Percentiles rank a stretch among this genome's conserved stretches.
These are phyloP conservation scores for Scleroderma bovista DNA, from an alignment of 768 basidiomycete genomes.

Conservation along the genomic window DNA sequence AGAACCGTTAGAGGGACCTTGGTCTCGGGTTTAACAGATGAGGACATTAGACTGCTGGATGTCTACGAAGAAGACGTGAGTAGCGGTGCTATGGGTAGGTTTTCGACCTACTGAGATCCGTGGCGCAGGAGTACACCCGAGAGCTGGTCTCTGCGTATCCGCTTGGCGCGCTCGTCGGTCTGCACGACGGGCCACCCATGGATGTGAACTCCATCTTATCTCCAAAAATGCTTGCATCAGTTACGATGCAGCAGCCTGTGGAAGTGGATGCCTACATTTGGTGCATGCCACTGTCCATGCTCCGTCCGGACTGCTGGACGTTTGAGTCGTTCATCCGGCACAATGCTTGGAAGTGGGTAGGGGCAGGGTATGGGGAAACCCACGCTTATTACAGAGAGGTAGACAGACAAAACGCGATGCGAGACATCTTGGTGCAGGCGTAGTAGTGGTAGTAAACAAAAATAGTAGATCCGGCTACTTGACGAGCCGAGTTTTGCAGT, in stretches of 20 bases:
- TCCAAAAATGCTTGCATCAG: no score
- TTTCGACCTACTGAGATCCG: not conserved
- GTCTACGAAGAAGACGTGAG: slow-evolving; percentile 76
- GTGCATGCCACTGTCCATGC: slow-evolving; percentile 31
- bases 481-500: no score
- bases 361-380: no score
- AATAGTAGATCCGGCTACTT: no score
- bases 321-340: slow-evolving; percentile 76
- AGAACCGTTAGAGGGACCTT: slow-evolving; percentile 72
- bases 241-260: slow-evolving; percentile 28
- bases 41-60: slow-evolving; percentile 69
- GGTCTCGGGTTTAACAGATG: slow-evolving; percentile 61
- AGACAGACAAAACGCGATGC: no score
- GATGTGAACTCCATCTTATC: no score
- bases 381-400: no score
- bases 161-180: slow-evolving; percentile 38
- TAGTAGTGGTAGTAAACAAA: no score
- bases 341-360: slow-evolving; percentile 78
- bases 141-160: slow-evolving; percentile 49
- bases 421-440: no score
- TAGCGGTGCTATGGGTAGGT: slow-evolving; percentile 2
- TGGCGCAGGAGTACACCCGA: slow-evolving; percentile 65
- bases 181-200: slow-evolving; percentile 16
- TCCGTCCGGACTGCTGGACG: slow-evolving; percentile 68
- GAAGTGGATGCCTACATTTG: slow-evolving; percentile 76